Evolutionary conservation across 2,329 filamentous ascomycete genomes (phyloP).

Genomic region (Calonectria fujianensis): DNA sequence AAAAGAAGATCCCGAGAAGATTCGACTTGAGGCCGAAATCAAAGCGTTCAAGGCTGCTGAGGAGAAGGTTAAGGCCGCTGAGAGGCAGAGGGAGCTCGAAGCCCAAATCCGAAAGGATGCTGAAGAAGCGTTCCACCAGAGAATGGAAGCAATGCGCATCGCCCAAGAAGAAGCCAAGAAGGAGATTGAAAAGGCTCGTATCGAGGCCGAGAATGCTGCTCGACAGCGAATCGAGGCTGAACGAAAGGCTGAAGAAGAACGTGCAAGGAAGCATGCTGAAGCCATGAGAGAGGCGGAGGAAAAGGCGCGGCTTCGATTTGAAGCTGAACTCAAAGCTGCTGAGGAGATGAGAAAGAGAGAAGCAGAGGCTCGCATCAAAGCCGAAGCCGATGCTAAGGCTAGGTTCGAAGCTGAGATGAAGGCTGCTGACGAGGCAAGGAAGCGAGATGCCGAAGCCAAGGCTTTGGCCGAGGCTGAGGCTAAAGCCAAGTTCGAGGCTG

Average conservation of each 20-base stretch:
- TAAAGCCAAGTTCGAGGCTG: slow-evolving; percentile 67
- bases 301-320: slow-evolving; percentile 62
- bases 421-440: slow-evolving; percentile 65
- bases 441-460: slow-evolving; percentile 69
- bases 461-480: slow-evolving; percentile 66
- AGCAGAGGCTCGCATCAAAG: slow-evolving; percentile 65
- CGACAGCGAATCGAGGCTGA: slow-evolving; percentile 65
- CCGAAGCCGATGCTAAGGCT: slow-evolving; percentile 67
- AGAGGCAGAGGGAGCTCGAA: slow-evolving; percentile 66
- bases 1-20: slow-evolving; percentile 73
- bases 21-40: slow-evolving; percentile 77
- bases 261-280: slow-evolving; percentile 66
- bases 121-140: slow-evolving; percentile 62
- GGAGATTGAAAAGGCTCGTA: slow-evolving; percentile 57
- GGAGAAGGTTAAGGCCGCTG: slow-evolving; percentile 67
- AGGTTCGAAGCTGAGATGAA: slow-evolving; percentile 68
- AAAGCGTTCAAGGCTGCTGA: slow-evolving; percentile 68
- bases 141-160: slow-evolving; percentile 54
- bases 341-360: slow-evolving; percentile 61
- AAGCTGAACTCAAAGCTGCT: slow-evolving; percentile 56
- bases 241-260: slow-evolving; percentile 42
- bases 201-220: slow-evolving; percentile 64
- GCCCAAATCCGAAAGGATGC: slow-evolving; percentile 67
- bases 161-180: slow-evolving; percentile 54
- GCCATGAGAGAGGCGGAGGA: slow-evolving; percentile 64